Base-by-base conservation (phyloP, 2,329 filamentous ascomycete genomes). In the Beauveria rudraprayagi region DNA sequence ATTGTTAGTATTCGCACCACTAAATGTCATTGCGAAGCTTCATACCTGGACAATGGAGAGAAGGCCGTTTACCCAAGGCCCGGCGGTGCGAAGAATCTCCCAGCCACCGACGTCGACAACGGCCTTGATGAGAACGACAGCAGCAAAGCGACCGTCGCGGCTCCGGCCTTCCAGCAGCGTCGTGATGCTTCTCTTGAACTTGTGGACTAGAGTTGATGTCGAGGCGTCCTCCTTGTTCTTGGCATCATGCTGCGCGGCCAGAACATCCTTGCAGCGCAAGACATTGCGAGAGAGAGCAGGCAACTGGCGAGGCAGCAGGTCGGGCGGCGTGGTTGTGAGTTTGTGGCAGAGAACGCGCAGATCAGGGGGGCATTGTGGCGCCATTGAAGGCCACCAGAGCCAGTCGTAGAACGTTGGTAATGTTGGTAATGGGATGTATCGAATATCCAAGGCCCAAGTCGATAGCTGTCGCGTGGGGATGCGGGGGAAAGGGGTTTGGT, bases 101-200 rank as follows among this genome's bases (percentile, higher is more conserved):
- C 89, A 91, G 51, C 91, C 91, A 26, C 92, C 92, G 46, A 89
- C 84, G 68, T 97, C 92, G 48, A 96, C 78, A 5, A 87, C 79
- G 4, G 89, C 84, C 76, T 97, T 97, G 72, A 92, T 83, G 54
- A 97, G 75, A 17, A 89, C 86, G 48, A 90, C 84, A 7, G 88
- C 92, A 19, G 87, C 83, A 76, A 93, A 95, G 68, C 91, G 84
- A 48, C 88, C 90, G 67, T 92, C 85, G 2, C 84, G 71, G 53
- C 78, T 90, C 62, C 87, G 87, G 61, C 93, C 91, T 70, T 90
- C 89, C 40, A 97, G 77, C 16, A 97, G 79, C 14, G 89, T 86
- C 1, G 85, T 87, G 62, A 96, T 79, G 58, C 90, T 86, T 5
- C 89, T 91, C 70, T 89, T 91, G 68, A 95, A 80, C 71, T 90